These are phyloP conservation scores for Emmonsiellopsis sp. DNA, from an alignment of 2,329 filamentous ascomycete species.

Conservation along the genomic window DNA sequence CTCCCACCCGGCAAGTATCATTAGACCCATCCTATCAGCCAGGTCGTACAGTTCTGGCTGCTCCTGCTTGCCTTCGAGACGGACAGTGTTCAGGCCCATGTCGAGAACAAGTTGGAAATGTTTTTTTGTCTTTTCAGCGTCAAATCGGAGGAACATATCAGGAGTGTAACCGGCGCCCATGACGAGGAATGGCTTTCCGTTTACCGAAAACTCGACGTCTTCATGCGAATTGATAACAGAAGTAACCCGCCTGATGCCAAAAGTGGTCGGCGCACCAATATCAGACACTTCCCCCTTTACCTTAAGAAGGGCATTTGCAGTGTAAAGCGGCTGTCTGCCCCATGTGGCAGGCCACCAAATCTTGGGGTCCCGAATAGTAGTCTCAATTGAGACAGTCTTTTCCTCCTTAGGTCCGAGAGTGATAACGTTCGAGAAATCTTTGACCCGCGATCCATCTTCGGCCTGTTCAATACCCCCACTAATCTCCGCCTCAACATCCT, in stretches of 20 bases:
- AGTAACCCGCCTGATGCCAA: constrained; percentile 48
- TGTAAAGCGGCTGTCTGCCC: constrained; percentile 49
- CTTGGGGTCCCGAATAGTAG: constrained; percentile 34
- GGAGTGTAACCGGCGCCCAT: constrained; percentile 51
- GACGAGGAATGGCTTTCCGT: constrained; percentile 50
- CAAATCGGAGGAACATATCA: constrained; percentile 54
- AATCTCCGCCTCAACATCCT: constrained; percentile 12
- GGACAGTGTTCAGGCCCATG: constrained; percentile 54
- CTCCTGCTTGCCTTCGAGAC: constrained; percentile 56
- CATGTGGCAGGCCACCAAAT: constrained; percentile 56
- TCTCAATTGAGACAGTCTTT: constrained; percentile 30
- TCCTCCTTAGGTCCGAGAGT: constrained; percentile 30
- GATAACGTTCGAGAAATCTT: constrained; percentile 23
- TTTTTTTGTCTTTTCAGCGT: constrained; percentile 35
- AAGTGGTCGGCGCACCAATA: constrained; percentile 25
- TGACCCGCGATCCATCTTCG: constrained; percentile 7
- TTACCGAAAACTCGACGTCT: constrained; percentile 48
- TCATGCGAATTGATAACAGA: constrained; percentile 43
- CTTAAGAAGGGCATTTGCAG: constrained; percentile 20
- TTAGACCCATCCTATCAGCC: constrained; percentile 50
- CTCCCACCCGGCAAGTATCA: constrained; percentile 56
- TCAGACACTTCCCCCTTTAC: constrained; percentile 24
- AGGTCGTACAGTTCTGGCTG: constrained; percentile 52
- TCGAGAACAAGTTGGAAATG: constrained; percentile 49
- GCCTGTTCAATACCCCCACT: constrained; percentile 13